Evolutionary conservation across 306 rosid genomes (phyloP).

Genomic region (Quercus robur): DNA sequence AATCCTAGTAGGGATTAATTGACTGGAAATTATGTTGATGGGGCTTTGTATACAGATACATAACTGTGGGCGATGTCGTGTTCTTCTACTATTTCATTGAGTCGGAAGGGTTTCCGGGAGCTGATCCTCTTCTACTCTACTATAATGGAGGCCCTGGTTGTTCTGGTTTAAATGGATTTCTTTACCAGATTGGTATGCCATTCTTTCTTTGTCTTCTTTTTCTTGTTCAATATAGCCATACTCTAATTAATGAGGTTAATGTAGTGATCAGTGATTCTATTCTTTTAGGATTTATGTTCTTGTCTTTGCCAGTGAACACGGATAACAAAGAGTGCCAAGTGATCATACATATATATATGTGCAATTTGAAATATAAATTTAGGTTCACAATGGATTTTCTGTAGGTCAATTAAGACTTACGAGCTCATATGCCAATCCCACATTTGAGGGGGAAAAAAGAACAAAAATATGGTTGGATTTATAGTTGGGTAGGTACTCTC

Average conservation of each 20-base stretch:
- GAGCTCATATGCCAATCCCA: no score
- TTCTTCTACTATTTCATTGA: slow-evolving; percentile 22
- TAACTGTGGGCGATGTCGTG: slow-evolving; percentile 7
- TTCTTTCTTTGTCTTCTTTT: background rate
- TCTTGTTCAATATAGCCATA: background rate
- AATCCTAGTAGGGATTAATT: background rate
- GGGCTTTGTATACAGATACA: background rate
- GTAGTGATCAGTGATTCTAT: background rate
- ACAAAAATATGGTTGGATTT: no score
- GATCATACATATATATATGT: no score
- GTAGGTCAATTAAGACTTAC: no score
- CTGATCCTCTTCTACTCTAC: slow-evolving; percentile 20
- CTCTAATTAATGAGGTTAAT: background rate
- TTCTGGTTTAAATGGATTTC: slow-evolving; percentile 15
- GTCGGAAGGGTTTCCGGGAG: slow-evolving; percentile 11
- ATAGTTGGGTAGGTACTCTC: no score
- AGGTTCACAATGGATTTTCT: no score
- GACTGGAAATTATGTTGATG: background rate
- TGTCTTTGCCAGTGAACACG: no score
- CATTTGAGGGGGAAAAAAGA: no score
- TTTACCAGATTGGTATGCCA: slow-evolving; percentile 12
- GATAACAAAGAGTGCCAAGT: no score
- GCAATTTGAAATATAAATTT: no score
- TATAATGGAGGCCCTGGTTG: slow-evolving; percentile 25
- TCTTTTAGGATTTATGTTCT: background rate